A percentile compares a stretch with the other conserved stretches of the same genome.
phyloP scores from a whole-genome alignment of 441 rosid genomes.

The Iberis amara region DNA sequence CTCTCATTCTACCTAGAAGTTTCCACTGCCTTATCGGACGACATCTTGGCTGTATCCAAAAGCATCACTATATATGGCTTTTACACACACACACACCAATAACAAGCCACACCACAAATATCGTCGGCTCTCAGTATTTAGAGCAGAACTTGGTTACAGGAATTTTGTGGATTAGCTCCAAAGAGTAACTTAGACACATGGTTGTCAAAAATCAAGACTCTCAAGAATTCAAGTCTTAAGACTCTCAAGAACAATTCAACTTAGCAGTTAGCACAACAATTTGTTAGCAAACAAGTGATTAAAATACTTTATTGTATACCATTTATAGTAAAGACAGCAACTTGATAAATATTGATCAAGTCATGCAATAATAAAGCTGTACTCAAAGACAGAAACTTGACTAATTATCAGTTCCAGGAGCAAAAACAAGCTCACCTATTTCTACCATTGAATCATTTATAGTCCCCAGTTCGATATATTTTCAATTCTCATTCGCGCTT shows the following conservation, averaged over 20 bases:
- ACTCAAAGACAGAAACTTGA: constrained; percentile 21
- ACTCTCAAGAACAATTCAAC: not conserved
- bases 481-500: constrained; percentile 19
- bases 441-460: too few relatives aligned
- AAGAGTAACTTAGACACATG: not conserved
- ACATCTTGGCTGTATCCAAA: too few relatives aligned
- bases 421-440: constrained; percentile 27
- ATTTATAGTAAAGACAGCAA: constrained; percentile 17
- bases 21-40: too few relatives aligned
- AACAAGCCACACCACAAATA: not conserved
- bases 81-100: not conserved
- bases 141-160: not conserved
- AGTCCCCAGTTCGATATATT: not conserved
- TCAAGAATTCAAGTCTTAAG: not conserved
- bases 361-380: constrained; percentile 22
- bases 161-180: not conserved
- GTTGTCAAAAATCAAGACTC: not conserved
- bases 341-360: constrained; percentile 24
- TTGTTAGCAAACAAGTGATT: constrained; percentile 13
- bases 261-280: not conserved
- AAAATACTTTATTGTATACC: constrained; percentile 23
- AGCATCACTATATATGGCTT: constrained; percentile 1
- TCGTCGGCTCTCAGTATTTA: not conserved
- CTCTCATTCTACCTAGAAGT: too few relatives aligned
- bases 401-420: constrained; percentile 20